Evolutionary conservation across 148 eudicot genomes (phyloP).

Genomic region (Dianthus caryophyllus): DNA sequence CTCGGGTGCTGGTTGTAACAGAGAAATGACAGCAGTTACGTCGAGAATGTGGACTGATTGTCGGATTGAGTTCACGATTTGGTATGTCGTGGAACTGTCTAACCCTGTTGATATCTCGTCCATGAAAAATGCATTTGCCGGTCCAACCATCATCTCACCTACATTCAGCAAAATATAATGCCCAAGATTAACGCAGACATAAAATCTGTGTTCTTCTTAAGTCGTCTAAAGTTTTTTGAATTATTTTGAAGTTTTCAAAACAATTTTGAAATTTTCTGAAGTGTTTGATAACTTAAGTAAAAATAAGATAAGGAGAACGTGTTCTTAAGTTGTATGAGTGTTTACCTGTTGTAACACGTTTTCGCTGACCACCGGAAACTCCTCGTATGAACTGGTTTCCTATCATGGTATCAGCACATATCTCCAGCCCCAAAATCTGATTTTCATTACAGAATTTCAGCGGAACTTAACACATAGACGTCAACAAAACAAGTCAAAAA

Average conservation of each 20-base stretch:
- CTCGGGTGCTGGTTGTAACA: conserved; percentile 86
- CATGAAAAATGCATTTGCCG: conserved; percentile 66
- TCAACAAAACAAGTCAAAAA: not conserved
- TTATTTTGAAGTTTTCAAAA: too few species aligned
- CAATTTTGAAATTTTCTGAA: too few species aligned
- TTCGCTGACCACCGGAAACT: conserved; percentile 73
- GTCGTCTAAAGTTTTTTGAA: too few species aligned
- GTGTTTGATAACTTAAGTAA: too few species aligned
- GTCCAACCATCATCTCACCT: conserved; percentile 90
- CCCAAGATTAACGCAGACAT: not conserved
- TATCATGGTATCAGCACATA: conserved; percentile 76
- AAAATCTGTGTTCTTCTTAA: too few species aligned
- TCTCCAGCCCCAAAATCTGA: conserved; percentile 65
- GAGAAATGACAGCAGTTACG: conserved; percentile 72
- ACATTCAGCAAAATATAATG: not conserved
- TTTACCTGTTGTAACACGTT: conserved; percentile 73
- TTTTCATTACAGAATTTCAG: not conserved
- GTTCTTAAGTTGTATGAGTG: not conserved
- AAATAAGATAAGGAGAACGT: too few species aligned
- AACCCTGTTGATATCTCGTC: conserved; percentile 88
- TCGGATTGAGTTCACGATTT: conserved; percentile 56
- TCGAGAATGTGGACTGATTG: conserved; percentile 64
- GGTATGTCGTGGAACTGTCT: conserved; percentile 78
- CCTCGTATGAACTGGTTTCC: conserved; percentile 70
- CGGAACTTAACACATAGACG: not conserved